phyloP scores from a whole-genome alignment of 148 eudicot species.

The Chenopodium formosanum region DNA sequence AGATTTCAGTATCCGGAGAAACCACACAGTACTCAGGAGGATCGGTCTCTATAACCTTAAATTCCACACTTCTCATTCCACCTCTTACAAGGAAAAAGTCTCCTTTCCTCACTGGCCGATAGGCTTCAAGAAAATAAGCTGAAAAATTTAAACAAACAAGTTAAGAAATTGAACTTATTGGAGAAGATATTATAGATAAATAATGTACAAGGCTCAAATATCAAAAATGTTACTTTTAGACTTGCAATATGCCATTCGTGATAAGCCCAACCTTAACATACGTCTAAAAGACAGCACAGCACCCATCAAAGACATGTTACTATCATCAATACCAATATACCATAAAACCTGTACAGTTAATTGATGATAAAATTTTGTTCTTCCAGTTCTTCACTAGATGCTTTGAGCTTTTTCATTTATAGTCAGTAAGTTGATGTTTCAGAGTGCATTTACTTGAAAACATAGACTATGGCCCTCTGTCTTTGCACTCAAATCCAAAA shows the following conservation, averaged over 20 bases:
- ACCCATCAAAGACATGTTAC: neutral
- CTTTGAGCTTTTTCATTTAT: neutral
- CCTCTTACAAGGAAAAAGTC: slow-evolving; percentile 45
- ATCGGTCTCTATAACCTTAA: slow-evolving; percentile 47
- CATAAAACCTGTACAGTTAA: no score
- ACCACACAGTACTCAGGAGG: slow-evolving; percentile 48
- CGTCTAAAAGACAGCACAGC: no score
- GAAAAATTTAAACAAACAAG: neutral
- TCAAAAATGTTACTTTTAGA: no score
- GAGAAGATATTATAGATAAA: neutral
- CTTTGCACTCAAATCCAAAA: neutral
- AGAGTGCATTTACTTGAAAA: neutral
- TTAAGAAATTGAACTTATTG: neutral
- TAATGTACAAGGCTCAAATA: no score
- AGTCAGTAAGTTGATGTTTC: neutral
- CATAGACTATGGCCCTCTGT: neutral
- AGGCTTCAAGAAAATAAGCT: slow-evolving; percentile 41
- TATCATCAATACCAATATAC: no score
- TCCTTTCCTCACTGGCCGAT: slow-evolving; percentile 47
- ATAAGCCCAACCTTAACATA: no score
- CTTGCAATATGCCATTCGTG: no score
- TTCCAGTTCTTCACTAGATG: neutral
- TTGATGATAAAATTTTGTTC: no score
- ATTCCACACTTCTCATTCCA: slow-evolving; percentile 49
- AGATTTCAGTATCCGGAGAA: slow-evolving; percentile 44